Base-by-base conservation (phyloP, 805 yeast species). In the Yarrowia yakushimensis region DNA sequence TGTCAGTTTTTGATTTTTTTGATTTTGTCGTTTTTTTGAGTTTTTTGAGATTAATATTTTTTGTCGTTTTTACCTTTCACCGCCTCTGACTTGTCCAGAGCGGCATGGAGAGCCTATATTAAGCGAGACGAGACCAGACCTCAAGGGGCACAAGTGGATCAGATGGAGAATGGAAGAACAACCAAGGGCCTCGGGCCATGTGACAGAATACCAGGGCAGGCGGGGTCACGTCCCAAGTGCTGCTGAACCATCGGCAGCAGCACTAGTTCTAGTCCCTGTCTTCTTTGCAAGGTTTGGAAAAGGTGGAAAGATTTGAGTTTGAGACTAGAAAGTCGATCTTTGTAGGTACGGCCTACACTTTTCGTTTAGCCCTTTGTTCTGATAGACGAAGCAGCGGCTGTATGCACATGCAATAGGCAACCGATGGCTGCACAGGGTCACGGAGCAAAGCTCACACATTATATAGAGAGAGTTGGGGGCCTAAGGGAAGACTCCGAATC, bases 321-420 rank as follows among this genome's bases (percentile, higher is more conserved):
- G 52, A 45, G 52, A 46, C 17, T n/a, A 11, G 12, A n/a, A 13
- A 12, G 31, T 25, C 10, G 31, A 15, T 6, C 9, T 17, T 27
- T 18, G 22, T 27, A n/a, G n/a, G n/a, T n/a, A n/a, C n/a, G n/a
- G n/a, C 37, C 4, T 20, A 5, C 37, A 33, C 57, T 48, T 48
- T 48, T 33, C 57, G 57, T 48, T 48, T 33, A 31, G 22, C 22
- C 41, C 30, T 41, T 48, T 30, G 9, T 48, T 33, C 30, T 33
- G 42, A 30, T 13, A 4, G 20, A 45, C 34, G 22, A 22, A 48
- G 39, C 37, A 48, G 55, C 55, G 39, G 36, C 43, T 36, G 43
- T 36, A 52, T 52, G 43, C 59, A 52, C 43, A 52, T 52, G 59
- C 43, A 52, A 52, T 52, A 48, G 55, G 42, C 43, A 52, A 43